Evolutionary conservation across 2,329 filamentous ascomycete species (phyloP), one percentile per base, ranked within the genome.

Genomic region (Diaporthe velutina): DNA sequence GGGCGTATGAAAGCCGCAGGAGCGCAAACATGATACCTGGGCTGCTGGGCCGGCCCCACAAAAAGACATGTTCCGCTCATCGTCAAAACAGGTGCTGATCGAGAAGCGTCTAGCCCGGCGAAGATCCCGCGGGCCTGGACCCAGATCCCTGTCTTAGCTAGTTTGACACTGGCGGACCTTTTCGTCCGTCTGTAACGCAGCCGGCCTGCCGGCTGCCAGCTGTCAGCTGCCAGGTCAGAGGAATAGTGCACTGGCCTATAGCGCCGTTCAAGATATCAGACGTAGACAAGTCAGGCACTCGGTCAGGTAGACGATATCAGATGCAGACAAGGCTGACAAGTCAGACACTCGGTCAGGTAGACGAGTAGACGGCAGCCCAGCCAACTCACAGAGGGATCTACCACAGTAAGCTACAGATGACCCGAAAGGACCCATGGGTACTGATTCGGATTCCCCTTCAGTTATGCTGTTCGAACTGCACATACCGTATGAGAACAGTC

Each of bases 41-140:
- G 48, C 25, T 68, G 64, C 48, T 52, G 22, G 28, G 48, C 15
- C 48, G 64, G 64, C n/a, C 64, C 64, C 64, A 68, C 33, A 68
- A 68, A 68, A 68, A 54, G 48, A 68, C 64, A 38, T 40, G 64
- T 68, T 68, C 64, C 64, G 64, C 64, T 40, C 64, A 68, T 68
- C 64, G 64, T 54, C 48, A 40, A 68, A 68, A 68, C 48, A 3
- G 48, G 64, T 68, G 64, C 64, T 68, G 64, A 68, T 68, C 64
- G 64, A 33, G 45, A 68, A 40, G 45, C 33, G 30, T 68, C 64
- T 68, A 68, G 64, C 64, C 64, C 45, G 64, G 33, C 64, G 64
- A 54, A 54, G 64, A 68, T 68, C 64, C 64, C 64, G 64, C 48
- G 4, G 64, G 64, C 33, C 64, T 68, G 64, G 64, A 54, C 64